Conservation (phyloP, 257 asterid species). For the Nicotiana noctiflora region DNA sequence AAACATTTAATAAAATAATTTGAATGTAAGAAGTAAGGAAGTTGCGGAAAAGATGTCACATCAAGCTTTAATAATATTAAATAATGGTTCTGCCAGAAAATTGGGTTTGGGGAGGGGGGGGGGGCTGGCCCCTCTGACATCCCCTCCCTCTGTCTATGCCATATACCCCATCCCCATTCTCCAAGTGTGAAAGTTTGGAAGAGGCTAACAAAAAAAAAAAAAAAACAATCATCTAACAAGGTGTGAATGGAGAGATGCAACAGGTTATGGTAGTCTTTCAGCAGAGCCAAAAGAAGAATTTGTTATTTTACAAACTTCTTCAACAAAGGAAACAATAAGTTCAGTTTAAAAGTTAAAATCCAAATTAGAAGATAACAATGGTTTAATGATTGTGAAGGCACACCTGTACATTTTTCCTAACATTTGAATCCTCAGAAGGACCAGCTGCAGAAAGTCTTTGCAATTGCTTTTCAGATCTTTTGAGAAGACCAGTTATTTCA, state of each 20-base stretch:
- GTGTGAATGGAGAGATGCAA: not conserved
- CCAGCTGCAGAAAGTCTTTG: slow-evolving; percentile 83
- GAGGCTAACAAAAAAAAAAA: not conserved
- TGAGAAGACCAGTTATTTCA: slow-evolving; percentile 79
- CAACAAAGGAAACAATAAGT: not conserved
- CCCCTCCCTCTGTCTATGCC: not conserved
- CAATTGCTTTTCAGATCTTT: slow-evolving; percentile 67
- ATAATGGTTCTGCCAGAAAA: not conserved
- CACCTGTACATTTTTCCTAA: slow-evolving; percentile 99
- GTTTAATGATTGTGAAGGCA: slow-evolving; percentile 12
- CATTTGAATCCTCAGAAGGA: slow-evolving; percentile 87
- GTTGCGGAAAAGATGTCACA: not conserved
- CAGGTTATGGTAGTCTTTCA: not conserved
- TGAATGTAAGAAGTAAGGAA: not conserved
- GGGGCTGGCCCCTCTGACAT: no score
- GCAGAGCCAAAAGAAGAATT: not conserved
- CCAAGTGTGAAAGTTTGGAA: not conserved
- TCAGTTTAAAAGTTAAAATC: not conserved
- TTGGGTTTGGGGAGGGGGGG: no score
- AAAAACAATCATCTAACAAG: not conserved
- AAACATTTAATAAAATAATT: not conserved
- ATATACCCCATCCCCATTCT: not conserved
- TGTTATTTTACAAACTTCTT: not conserved
- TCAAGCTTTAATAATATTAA: not conserved
- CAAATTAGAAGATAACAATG: not conserved